Conservation (phyloP, 2,329 filamentous ascomycete genomes). For the Penicillium sp. region DNA sequence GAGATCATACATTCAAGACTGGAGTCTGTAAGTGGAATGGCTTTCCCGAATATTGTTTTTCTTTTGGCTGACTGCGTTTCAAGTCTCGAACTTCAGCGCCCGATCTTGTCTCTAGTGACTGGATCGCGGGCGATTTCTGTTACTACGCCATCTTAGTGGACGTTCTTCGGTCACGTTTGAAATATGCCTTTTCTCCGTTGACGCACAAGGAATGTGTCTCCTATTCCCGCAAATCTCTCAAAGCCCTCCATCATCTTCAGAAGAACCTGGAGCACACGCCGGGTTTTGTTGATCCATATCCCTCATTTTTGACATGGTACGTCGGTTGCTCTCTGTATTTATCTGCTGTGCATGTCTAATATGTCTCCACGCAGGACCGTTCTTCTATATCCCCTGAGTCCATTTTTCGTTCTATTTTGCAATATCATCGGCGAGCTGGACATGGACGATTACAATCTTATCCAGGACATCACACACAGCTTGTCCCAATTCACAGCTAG, state of each 20-base stretch:
- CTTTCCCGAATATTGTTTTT: not conserved
- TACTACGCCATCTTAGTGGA: conserved; percentile 29
- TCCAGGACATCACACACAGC: conserved; percentile 17
- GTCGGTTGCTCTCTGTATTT: not conserved
- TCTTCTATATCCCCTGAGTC: conserved; percentile 23
- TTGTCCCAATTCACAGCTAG: conserved; percentile 19
- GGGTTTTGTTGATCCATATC: conserved; percentile 18
- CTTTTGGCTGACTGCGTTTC: not conserved
- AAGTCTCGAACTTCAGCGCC: conserved; percentile 15
- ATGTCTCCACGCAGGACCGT: conserved; percentile 10
- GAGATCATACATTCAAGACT: conserved; percentile 16
- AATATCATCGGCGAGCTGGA: conserved; percentile 25
- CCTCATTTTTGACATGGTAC: conserved; percentile 19
- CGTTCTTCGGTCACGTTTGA: conserved; percentile 26
- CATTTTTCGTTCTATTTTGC: conserved; percentile 29
- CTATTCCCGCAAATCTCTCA: conserved; percentile 19
- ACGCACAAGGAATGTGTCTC: conserved; percentile 25
- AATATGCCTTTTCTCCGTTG: conserved; percentile 17
- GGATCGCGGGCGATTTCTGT: conserved; percentile 25
- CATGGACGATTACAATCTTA: conserved; percentile 19
- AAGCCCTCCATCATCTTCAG: conserved; percentile 14
- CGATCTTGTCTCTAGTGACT: conserved; percentile 16
- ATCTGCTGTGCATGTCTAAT: not conserved
- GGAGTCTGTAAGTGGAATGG: conserved; percentile 15
- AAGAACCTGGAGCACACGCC: conserved; percentile 10